Conservation (phyloP, 2,329 filamentous ascomycete species). For the Pestalotiopsis sp. region DNA sequence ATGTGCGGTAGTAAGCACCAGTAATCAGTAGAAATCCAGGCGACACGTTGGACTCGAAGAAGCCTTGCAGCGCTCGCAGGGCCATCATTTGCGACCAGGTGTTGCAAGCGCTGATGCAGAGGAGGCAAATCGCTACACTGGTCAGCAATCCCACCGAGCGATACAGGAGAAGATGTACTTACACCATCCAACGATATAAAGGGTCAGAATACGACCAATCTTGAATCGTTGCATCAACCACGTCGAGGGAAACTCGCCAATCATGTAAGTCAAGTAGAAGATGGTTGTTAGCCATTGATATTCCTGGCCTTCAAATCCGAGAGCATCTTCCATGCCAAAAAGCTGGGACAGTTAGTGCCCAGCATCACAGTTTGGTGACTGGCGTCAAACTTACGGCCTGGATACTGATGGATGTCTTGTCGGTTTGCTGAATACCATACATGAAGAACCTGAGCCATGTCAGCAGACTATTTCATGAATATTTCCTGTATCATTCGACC, state of each 20-base stretch:
- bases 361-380: background rate
- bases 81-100: slow-evolving; percentile 27
- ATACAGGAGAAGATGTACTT: slow-evolving; percentile 24
- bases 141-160: background rate
- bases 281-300: slow-evolving; percentile 20
- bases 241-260: slow-evolving; percentile 30
- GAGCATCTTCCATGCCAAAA: slow-evolving; percentile 32
- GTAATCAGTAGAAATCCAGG: slow-evolving; percentile 1
- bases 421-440: slow-evolving; percentile 30
- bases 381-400: slow-evolving; percentile 20
- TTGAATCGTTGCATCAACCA: slow-evolving; percentile 37
- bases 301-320: slow-evolving; percentile 29
- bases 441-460: slow-evolving; percentile 15
- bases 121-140: background rate
- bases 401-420: slow-evolving; percentile 31
- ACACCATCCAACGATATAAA: slow-evolving; percentile 35
- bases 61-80: slow-evolving; percentile 31
- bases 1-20: slow-evolving; percentile 30
- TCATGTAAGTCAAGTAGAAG: slow-evolving; percentile 25
- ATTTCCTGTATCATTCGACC: too few relatives aligned
- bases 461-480: background rate
- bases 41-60: background rate
- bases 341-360: slow-evolving; percentile 11
- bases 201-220: slow-evolving; percentile 34
- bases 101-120: background rate